Conservation (phyloP, 345 rosid genomes). For the Isatis tinctoria region DNA sequence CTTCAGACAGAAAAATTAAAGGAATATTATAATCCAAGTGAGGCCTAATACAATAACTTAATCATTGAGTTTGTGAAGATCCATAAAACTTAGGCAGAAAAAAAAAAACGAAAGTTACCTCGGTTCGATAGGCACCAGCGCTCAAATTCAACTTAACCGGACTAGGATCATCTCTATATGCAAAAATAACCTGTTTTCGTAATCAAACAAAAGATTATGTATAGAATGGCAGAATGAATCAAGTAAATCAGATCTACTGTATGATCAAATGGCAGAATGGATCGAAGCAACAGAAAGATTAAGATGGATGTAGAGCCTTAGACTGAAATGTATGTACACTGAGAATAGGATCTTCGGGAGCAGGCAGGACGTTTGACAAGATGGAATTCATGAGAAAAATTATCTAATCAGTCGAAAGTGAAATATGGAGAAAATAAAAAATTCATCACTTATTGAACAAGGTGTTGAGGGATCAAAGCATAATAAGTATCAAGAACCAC, state of each 20-base stretch:
- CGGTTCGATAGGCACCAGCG: conserved; percentile 74
- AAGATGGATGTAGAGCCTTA: not conserved
- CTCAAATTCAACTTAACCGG: conserved; percentile 71
- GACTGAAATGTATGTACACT: conserved; percentile 29
- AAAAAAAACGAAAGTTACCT: conserved; percentile 39
- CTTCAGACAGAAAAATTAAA: conserved; percentile 29
- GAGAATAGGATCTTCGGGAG: conserved; percentile 54
- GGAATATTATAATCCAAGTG: not conserved
- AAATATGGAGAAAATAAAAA: not conserved
- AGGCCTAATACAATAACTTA: not conserved
- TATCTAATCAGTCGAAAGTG: not conserved
- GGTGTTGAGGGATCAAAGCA: not conserved
- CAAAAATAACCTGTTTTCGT: conserved; percentile 57
- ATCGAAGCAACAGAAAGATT: not conserved
- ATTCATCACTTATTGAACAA: not conserved
- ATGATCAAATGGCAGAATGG: not conserved
- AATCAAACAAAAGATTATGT: no score
- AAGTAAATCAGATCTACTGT: not conserved
- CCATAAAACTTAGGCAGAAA: not conserved
- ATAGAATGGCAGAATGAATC: no score
- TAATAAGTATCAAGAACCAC: not conserved
- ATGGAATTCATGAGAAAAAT: conserved; percentile 35
- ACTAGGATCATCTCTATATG: conserved; percentile 72
- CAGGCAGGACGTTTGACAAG: conserved; percentile 35
- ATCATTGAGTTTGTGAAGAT: not conserved